Percentiles rank a stretch among this genome's conserved stretches.
Conservation (phyloP, 2,329 filamentous ascomycete genomes). For the Cercospora sp. region DNA sequence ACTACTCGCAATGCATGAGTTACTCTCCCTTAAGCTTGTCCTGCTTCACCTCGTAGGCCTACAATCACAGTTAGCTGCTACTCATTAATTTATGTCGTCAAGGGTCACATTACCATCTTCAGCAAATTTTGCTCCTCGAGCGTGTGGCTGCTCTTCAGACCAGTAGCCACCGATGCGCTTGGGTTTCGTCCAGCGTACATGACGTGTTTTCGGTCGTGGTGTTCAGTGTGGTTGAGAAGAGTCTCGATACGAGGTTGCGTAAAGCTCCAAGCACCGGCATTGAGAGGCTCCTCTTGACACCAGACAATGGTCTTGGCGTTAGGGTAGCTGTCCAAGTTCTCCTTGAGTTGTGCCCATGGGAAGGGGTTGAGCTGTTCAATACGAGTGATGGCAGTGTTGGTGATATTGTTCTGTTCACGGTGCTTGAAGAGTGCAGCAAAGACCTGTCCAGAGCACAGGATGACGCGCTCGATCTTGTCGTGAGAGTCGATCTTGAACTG, state of each 20-base stretch:
- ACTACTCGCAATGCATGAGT: too few species aligned
- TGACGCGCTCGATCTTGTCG: slow-evolving; percentile 88
- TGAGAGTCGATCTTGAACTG: slow-evolving; percentile 65
- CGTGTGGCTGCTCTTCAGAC: slow-evolving; percentile 80
- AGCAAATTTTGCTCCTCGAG: slow-evolving; percentile 91
- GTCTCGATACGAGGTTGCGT: slow-evolving; percentile 98
- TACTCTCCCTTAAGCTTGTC: slow-evolving; percentile 67
- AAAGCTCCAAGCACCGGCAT: slow-evolving; percentile 95
- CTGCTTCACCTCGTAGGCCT: slow-evolving; percentile 52
- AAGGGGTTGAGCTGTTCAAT: slow-evolving; percentile 98
- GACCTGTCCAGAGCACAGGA: slow-evolving; percentile 93
- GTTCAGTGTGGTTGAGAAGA: slow-evolving; percentile 84
- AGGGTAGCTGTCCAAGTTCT: slow-evolving; percentile 94
- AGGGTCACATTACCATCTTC: slow-evolving; percentile 49
- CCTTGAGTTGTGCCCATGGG: slow-evolving; percentile 94
- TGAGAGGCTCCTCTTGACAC: slow-evolving; percentile 96
- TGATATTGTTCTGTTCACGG: slow-evolving; percentile 80
- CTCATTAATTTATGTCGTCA: too few species aligned
- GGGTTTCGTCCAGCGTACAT: slow-evolving; percentile 96
- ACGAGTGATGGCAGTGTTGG: slow-evolving; percentile 89
- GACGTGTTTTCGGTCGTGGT: slow-evolving; percentile 92
- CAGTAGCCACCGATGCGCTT: slow-evolving; percentile 90
- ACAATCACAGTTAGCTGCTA: not conserved
- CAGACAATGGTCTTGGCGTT: slow-evolving; percentile 98
- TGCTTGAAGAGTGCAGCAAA: slow-evolving; percentile 89